A percentile compares a stretch with the other conserved stretches of the same genome.
Conservation (phyloP, 306 rosid species). For the Rubus parviflorus region DNA sequence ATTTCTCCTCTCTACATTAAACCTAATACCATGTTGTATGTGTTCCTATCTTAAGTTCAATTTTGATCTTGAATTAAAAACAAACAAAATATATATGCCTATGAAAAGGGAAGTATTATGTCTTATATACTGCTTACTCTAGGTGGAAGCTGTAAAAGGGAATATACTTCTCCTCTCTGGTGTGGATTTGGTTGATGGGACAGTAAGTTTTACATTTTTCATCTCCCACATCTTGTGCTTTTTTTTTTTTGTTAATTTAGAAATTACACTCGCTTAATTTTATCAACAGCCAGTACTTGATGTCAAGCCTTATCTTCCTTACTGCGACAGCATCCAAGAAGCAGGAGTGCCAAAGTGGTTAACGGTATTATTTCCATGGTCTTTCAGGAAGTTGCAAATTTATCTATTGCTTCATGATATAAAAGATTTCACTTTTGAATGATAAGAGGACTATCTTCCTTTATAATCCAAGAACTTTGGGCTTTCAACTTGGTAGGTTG, state of each 20-base stretch:
- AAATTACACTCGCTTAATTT: slow-evolving; percentile 27
- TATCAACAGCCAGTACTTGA: slow-evolving; percentile 84
- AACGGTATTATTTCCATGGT: slow-evolving; percentile 44
- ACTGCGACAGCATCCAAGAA: slow-evolving; percentile 65
- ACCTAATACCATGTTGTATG: not conserved
- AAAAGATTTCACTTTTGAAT: not conserved
- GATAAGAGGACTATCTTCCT: not conserved
- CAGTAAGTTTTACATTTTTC: slow-evolving; percentile 58
- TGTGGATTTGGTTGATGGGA: slow-evolving; percentile 93
- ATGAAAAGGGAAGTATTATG: not conserved
- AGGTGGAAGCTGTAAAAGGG: slow-evolving; percentile 85
- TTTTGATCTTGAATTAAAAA: not conserved
- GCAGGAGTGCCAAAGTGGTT: slow-evolving; percentile 86
- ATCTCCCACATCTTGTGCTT: slow-evolving; percentile 14
- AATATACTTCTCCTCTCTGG: slow-evolving; percentile 82
- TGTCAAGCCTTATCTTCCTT: slow-evolving; percentile 89
- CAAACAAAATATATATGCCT: not conserved
- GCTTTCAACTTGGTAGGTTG: slow-evolving; percentile 9
- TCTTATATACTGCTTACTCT: slow-evolving; percentile 15
- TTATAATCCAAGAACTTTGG: not conserved
- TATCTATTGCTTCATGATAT: not conserved
- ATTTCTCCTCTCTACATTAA: not conserved
- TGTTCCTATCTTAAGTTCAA: not conserved
- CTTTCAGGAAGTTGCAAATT: slow-evolving; percentile 23
- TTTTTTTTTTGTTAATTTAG: slow-evolving; percentile 14